phyloP scores from a whole-genome alignment of 768 basidiomycete genomes.

The Naganishia friedmannii region DNA sequence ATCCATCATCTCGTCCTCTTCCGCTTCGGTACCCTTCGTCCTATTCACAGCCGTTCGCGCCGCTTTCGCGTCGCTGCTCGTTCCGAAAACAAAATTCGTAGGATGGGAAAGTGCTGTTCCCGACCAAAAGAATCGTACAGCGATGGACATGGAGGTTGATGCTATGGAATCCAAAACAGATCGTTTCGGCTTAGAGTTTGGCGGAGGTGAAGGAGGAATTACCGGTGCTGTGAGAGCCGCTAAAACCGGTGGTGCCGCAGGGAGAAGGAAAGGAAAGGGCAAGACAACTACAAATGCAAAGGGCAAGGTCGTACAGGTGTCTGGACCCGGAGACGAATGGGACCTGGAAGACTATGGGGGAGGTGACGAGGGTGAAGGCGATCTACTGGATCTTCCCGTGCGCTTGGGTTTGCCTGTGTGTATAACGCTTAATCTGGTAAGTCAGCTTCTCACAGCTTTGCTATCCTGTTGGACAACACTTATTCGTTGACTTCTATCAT shows the following conservation, averaged over 20 bases:
- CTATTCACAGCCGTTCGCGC: constrained; percentile 45
- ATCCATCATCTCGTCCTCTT: constrained; percentile 42
- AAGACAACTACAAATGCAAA: constrained; percentile 32
- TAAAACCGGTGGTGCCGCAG: constrained; percentile 20
- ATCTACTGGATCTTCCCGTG: constrained; percentile 33
- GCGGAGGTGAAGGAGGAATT: constrained; percentile 41
- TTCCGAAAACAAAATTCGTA: constrained; percentile 47
- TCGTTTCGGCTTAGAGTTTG: constrained; percentile 35
- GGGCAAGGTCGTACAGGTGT: constrained; percentile 27
- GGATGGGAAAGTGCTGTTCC: constrained; percentile 37
- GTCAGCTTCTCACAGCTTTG: constrained; percentile 20
- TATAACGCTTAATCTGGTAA: constrained; percentile 47
- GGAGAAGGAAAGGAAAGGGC: constrained; percentile 33
- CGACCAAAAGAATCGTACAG: constrained; percentile 22
- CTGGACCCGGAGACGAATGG: constrained; percentile 47
- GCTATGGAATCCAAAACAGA: constrained; percentile 31
- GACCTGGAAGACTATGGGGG: constrained; percentile 41
- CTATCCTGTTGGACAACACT: background rate
- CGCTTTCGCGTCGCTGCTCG: constrained; percentile 43
- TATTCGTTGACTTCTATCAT: background rate
- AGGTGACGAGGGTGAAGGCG: constrained; percentile 38
- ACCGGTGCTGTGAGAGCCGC: constrained; percentile 46
- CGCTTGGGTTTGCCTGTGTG: constrained; percentile 41
- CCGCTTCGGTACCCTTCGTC: constrained; percentile 38
- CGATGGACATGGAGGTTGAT: constrained; percentile 30